A percentile compares a stretch with the other conserved stretches of the same genome.
phyloP scores from a whole-genome alignment of 176 grass and related monocot genomes.

The Panicum miliaceum region DNA sequence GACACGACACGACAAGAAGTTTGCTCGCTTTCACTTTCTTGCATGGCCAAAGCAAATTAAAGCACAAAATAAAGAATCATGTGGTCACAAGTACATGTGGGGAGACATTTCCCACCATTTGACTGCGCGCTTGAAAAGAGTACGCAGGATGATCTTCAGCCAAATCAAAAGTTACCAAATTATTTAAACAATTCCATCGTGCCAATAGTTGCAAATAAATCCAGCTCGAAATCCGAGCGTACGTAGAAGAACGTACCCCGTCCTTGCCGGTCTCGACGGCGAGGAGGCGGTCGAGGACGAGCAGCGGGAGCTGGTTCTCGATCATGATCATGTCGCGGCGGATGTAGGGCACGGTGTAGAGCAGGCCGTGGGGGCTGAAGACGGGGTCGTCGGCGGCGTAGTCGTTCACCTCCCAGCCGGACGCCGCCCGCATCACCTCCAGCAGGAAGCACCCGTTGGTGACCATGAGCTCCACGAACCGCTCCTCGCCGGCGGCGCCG shows the following conservation, averaged over 20 bases:
- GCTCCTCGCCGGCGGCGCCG: background rate
- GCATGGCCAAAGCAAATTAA: constrained; percentile 5
- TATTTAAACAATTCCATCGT: no score
- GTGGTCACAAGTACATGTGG: no score
- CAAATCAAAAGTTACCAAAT: background rate
- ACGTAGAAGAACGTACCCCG: constrained; percentile 43
- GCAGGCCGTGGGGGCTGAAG: constrained; percentile 70
- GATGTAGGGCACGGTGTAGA: constrained; percentile 74
- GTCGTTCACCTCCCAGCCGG: constrained; percentile 44
- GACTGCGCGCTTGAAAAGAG: background rate
- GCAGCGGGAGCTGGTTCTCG: constrained; percentile 84
- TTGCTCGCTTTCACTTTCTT: constrained; percentile 16
- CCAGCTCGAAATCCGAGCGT: no score
- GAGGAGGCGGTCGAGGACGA: constrained; percentile 59
- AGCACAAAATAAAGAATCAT: constrained; percentile 44
- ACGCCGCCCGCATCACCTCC: constrained; percentile 68
- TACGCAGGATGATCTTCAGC: background rate
- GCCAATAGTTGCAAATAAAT: no score
- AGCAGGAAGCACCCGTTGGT: constrained; percentile 83
- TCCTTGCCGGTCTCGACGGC: constrained; percentile 50
- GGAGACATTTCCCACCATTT: no score
- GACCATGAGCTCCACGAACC: constrained; percentile 69
- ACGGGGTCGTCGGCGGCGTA: constrained; percentile 71
- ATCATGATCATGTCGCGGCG: constrained; percentile 82
- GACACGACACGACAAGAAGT: background rate